phyloP scores from a whole-genome alignment of 345 rosid genomes.

The Conringia planisiliqua region DNA sequence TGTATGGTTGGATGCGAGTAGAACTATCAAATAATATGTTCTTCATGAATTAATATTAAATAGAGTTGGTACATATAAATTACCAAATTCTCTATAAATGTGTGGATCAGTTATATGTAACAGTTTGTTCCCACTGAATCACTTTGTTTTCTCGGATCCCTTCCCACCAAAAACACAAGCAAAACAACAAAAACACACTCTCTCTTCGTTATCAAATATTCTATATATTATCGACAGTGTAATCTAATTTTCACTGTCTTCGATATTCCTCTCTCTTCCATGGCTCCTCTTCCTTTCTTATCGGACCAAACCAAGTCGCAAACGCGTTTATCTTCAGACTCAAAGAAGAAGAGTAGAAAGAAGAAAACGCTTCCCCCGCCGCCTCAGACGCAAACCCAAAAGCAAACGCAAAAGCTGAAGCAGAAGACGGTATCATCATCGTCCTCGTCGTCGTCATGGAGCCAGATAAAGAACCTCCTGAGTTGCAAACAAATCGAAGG shows the following conservation, averaged over 20 bases:
- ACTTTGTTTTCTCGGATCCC: constrained; percentile 23
- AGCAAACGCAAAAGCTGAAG: constrained; percentile 34
- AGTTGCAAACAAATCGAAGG: constrained; percentile 83
- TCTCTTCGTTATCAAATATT: constrained; percentile 3
- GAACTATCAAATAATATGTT: neutral
- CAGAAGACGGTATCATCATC: constrained; percentile 33
- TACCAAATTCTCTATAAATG: neutral
- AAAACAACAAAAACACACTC: constrained; percentile 24
- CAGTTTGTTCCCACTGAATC: constrained; percentile 15
- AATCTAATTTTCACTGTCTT: constrained; percentile 8
- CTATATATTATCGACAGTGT: constrained; percentile 1
- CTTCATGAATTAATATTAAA: neutral
- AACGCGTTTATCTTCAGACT: constrained; percentile 25
- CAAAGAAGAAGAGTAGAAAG: constrained; percentile 28
- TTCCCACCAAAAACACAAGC: constrained; percentile 30
- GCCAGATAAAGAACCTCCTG: constrained; percentile 83
- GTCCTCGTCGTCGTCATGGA: constrained; percentile 66
- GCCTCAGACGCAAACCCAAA: constrained; percentile 29
- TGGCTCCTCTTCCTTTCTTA: constrained; percentile 69
- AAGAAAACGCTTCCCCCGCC: constrained; percentile 17
- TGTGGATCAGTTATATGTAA: constrained; percentile 11
- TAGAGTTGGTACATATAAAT: neutral
- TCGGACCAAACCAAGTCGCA: constrained; percentile 37
- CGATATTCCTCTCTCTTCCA: constrained; percentile 22
- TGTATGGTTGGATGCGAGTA: constrained; percentile 19